Base-by-base conservation (phyloP, 2,329 filamentous ascomycete genomes). In the Colletotrichum salicis region DNA sequence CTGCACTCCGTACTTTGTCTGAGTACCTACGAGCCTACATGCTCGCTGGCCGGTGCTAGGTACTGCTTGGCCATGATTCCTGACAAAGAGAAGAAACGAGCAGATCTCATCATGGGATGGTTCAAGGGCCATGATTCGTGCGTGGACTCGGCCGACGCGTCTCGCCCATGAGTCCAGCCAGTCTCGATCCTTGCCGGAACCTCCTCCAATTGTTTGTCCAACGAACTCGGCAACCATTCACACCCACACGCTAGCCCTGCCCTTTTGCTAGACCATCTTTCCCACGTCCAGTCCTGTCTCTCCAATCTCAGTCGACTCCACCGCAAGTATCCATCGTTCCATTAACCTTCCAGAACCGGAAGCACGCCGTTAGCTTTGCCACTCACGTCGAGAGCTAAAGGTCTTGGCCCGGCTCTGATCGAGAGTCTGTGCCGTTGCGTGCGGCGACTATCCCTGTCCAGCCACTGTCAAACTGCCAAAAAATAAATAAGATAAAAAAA, bases 341-440 rank as follows among this genome's bases (percentile, higher is more conserved):
- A 74, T 75, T 72, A 76, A 76, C 76, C 76, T 77, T 77, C 76
- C 76, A 76, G 71, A 77, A 77, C 51, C 54, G 76, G 76, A 70
- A 73, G 73, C 67, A 65, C 73, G 73, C 73, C 71, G 71, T 71
- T 74, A 67, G 73, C 62, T 72, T 72, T 64, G 68, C 73, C 71
- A 74, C 73, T 69, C 60, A 60, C 19, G 41, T 56, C 33, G 22
- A n/a, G 41, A 56, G 69, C 59, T 71, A 60, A 29, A 35, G 51
- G 59, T 60, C 65, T 71, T 71, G 59, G 69, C 67, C 56, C 68
- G 62, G 41, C 31, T 58, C 37, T 62, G 56, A 56, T 57, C 51
- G 29, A 62, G 48, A 24, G 58, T 59, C 58, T 55, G 52, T 71
- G 66, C 60, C 48, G 33, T 51, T 70, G 66, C 60, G 55, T 51